Conservation (phyloP, 1,284 basidiomycete species). For the Psilocybe mexicana region DNA sequence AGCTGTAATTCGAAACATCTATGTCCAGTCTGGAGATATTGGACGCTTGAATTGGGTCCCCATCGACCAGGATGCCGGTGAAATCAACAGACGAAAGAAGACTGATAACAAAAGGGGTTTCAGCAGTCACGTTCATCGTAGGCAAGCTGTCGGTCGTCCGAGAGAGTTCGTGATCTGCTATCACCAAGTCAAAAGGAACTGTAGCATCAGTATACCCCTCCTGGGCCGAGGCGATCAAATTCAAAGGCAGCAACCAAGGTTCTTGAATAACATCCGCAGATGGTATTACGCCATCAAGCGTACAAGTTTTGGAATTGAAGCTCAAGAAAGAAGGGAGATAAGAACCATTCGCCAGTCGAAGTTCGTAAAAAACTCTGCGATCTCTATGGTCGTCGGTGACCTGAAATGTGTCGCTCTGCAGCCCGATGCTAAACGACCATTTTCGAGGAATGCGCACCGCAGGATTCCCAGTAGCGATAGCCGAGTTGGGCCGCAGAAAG, state of each 20-base stretch:
- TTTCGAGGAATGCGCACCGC: constrained; percentile 74
- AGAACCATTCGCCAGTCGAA: constrained; percentile 64
- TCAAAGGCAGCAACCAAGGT: constrained; percentile 49
- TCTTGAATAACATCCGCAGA: constrained; percentile 34
- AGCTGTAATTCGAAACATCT: constrained; percentile 58
- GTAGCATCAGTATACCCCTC: constrained; percentile 58
- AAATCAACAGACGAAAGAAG: constrained; percentile 61
- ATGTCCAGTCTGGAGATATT: constrained; percentile 55
- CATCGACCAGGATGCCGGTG: constrained; percentile 62
- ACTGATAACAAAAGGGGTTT: constrained; percentile 55
- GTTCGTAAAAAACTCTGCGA: constrained; percentile 63
- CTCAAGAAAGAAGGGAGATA: constrained; percentile 76
- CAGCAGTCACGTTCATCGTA: constrained; percentile 66
- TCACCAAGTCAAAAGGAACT: constrained; percentile 55
- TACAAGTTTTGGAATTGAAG: constrained; percentile 69
- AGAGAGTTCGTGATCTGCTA: constrained; percentile 68
- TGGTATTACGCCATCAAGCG: constrained; percentile 82
- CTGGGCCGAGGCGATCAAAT: constrained; percentile 65
- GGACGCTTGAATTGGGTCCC: constrained; percentile 48
- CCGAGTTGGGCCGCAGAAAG: constrained; percentile 54
- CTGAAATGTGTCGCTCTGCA: constrained; percentile 68
- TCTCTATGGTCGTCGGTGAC: constrained; percentile 26
- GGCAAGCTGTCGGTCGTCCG: constrained; percentile 46
- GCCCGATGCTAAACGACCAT: constrained; percentile 93
- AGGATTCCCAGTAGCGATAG: constrained; percentile 53